Conservation (phyloP, 441 rosid species). For the Cnidoscolus chayamansa region DNA sequence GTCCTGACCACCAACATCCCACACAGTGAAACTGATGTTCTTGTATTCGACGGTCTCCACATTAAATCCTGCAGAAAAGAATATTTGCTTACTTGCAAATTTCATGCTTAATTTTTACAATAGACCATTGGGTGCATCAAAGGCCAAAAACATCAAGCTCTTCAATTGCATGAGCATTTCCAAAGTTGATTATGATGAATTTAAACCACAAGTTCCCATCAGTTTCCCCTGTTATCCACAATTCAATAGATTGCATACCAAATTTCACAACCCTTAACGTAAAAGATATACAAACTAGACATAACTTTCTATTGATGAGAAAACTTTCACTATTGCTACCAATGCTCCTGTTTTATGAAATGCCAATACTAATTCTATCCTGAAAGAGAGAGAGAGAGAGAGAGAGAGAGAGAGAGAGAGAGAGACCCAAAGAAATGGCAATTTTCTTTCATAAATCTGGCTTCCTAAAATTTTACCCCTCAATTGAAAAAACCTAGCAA, state of each 20-base stretch:
- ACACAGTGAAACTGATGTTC: conserved; percentile 80
- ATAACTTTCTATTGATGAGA: too few relatives aligned
- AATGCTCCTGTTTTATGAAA: too few relatives aligned
- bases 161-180: not conserved
- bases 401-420: not conserved
- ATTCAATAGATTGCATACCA: not conserved
- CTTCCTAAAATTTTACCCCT: not conserved
- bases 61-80: conserved; percentile 51
- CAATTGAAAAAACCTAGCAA: not conserved
- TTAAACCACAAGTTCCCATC: not conserved
- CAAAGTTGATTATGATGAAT: not conserved
- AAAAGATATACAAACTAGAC: too few relatives aligned
- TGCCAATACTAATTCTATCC: too few relatives aligned
- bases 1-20: conserved; percentile 96
- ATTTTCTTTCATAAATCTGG: not conserved
- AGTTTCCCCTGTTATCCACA: not conserved
- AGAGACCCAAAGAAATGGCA: not conserved
- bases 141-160: not conserved
- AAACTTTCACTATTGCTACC: too few relatives aligned
- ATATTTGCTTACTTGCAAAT: not conserved
- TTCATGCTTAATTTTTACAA: not conserved
- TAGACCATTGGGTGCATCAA: not conserved
- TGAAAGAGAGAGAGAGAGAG: not conserved
- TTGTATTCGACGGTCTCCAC: conserved; percentile 84
- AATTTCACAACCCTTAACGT: too few relatives aligned